Percentiles rank a stretch among this genome's conserved stretches.
Evolutionary conservation across 2,329 filamentous ascomycete genomes (phyloP).

Genomic region (Verticillium zaregamsianum): DNA sequence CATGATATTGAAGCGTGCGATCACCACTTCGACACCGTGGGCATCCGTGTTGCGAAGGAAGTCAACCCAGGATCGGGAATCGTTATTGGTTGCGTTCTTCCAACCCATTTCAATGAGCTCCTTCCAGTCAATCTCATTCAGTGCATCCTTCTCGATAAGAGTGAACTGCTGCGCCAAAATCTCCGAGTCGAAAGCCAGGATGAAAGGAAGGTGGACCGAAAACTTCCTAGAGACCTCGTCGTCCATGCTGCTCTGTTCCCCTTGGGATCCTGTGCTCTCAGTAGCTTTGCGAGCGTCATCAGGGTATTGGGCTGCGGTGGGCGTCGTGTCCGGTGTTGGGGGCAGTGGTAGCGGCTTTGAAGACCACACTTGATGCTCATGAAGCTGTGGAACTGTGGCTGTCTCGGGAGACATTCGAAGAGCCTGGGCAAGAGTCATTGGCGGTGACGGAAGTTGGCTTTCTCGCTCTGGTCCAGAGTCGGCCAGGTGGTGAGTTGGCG

Average conservation of each 20-base stretch:
- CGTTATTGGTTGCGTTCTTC: conserved; percentile 63
- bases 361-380: conserved; percentile 36
- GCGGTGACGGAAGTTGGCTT: conserved; percentile 31
- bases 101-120: conserved; percentile 80
- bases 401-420: conserved; percentile 37
- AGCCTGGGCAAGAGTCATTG: conserved; percentile 44
- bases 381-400: conserved; percentile 29
- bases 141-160: conserved; percentile 78
- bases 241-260: conserved; percentile 25
- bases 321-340: conserved; percentile 46
- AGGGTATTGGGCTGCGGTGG: conserved; percentile 33
- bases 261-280: conserved; percentile 27
- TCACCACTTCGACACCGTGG: conserved; percentile 75
- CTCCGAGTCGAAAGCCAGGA: conserved; percentile 76
- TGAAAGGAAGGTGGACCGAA: conserved; percentile 69
- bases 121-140: conserved; percentile 86
- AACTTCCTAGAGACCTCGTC: conserved; percentile 31
- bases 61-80: conserved; percentile 75
- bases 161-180: conserved; percentile 79
- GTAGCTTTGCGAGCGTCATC: conserved; percentile 25
- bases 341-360: conserved; percentile 36
- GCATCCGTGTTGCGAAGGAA: conserved; percentile 71
- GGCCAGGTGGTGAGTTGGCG: conserved; percentile 31
- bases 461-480: conserved; percentile 9
- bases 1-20: conserved; percentile 83